Base-by-base conservation (phyloP, 2,329 filamentous ascomycete species). In the Aspergillus latus region DNA sequence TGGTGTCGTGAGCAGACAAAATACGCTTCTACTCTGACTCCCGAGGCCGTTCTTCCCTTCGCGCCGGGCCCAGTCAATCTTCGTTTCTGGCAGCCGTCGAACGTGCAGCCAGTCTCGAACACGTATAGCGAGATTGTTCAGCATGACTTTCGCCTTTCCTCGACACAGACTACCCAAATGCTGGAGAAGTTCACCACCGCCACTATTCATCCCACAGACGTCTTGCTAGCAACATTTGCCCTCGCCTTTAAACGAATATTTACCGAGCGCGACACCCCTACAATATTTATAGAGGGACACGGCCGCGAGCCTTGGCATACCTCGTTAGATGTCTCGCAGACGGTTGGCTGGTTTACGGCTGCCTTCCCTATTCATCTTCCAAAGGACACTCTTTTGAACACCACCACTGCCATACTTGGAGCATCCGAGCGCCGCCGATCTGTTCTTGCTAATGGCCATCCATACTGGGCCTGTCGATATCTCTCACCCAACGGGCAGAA, bases 201-300 rank as follows among this genome's bases (percentile, higher is more conserved):
- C 4, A 28, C 37, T 5, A 40, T 44, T 2, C 39, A 59, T 11
- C 56, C 54, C 5, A 43, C 54, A 0, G 60, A 62, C 30, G 34
- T 57, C 5, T 4, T 62, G 10, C 51, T 54, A 6, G 58, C 50
- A 3, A 53, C 56, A 5, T 44, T 58, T n/a, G 28, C 50, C 4
- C 29, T 45, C 28, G 42, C 59, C 1, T 60, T 58, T 16, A 6
- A 13, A 1, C n/a, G 36, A 1, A 49, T 43, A 7, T 63, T 63
- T 44, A 15, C 15, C 1, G 54, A 59, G 13, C 57, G 57, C 2
- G 36, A 43, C 4, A n/a, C 40, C 4, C 61, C 59, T 3, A 49
- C 46, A 32, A 16, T 63, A 29, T 61, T 59, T 36, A 34, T 39
- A 13, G 61, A 63, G 40, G 57, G 52, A 6, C 61, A 63, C 43